Conservation (phyloP, 1,284 basidiomycete species). For the Boletus albobrunnescens region DNA sequence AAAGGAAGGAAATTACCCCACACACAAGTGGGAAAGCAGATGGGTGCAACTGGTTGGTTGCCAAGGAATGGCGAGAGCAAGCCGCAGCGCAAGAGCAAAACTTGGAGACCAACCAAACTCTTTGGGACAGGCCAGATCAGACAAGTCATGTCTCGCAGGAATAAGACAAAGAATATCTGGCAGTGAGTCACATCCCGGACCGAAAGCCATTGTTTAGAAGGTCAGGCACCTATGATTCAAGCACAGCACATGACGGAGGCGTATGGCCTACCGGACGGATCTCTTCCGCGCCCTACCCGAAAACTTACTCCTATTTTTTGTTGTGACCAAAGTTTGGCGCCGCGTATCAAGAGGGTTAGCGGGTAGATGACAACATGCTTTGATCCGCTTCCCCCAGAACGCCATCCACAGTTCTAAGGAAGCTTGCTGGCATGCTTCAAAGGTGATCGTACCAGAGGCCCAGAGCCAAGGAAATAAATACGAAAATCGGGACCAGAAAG, state of each 20-base stretch:
- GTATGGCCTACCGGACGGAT: constrained; percentile 22
- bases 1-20: background rate
- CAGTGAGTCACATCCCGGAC: background rate
- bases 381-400: background rate
- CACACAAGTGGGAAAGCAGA: background rate
- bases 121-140: too few species aligned
- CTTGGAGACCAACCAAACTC: too few species aligned
- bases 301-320: background rate
- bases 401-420: background rate
- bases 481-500: background rate
- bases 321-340: background rate
- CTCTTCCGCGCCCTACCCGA: constrained; percentile 20
- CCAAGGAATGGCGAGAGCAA: too few species aligned
- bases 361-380: background rate
- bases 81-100: too few species aligned
- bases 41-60: background rate
- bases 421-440: background rate
- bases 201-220: background rate
- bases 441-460: background rate
- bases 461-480: background rate
- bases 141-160: too few species aligned
- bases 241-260: background rate
- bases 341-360: background rate
- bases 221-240: background rate
- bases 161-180: too few species aligned